A percentile compares a stretch with the other conserved stretches of the same genome.
Evolutionary conservation across 225 moss, liverwort and hornwort species (phyloP).

Genomic region (Polytrichum commune): DNA sequence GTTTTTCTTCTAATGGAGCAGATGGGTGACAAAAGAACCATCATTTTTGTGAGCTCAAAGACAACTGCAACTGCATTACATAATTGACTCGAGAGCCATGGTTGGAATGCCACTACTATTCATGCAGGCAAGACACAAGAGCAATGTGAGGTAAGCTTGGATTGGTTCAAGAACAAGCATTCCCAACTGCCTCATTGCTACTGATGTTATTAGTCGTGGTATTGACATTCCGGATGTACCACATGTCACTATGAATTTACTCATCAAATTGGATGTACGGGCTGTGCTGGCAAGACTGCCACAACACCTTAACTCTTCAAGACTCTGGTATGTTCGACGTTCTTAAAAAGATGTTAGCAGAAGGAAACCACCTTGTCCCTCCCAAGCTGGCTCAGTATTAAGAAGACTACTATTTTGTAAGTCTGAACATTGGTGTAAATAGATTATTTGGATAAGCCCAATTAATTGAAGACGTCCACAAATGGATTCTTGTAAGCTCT

Average conservation of each 20-base stretch:
- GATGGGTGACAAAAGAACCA: constrained; percentile 64
- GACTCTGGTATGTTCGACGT: background rate
- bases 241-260: constrained; percentile 1
- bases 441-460: too few species aligned
- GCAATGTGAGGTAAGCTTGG: constrained; percentile 37
- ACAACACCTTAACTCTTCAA: background rate
- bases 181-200: background rate
- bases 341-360: background rate
- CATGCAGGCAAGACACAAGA: constrained; percentile 72
- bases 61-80: constrained; percentile 54
- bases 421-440: too few species aligned
- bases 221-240: constrained; percentile 2
- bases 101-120: constrained; percentile 53
- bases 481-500: too few species aligned
- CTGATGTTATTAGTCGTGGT: constrained; percentile 7
- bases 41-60: constrained; percentile 59
- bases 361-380: background rate
- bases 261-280: constrained; percentile 4
- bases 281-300: background rate
- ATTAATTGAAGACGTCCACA: too few species aligned
- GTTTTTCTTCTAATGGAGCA: constrained; percentile 23
- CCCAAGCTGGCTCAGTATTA: background rate
- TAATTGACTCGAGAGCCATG: constrained; percentile 46
- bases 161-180: too few species aligned
- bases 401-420: background rate